Evolutionary conservation across 139 green algal genomes (phyloP), one percentile per base, ranked within the genome.

Genomic region (Raphidocelis subcapitata): DNA sequence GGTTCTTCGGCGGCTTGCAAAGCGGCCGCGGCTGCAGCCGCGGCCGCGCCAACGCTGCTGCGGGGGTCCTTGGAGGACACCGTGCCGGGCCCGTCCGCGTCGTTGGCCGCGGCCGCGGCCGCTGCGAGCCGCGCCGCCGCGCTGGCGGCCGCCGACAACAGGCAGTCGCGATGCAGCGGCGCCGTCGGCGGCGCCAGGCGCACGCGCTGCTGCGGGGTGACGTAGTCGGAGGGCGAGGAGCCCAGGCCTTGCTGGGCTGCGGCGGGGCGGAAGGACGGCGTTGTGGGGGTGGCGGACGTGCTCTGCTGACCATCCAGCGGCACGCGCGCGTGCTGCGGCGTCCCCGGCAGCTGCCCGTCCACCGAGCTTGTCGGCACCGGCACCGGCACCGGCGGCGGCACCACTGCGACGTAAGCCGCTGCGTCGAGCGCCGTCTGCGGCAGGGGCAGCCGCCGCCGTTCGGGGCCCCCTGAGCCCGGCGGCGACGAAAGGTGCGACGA

Each of bases 81-180:
- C 20, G 18, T 20, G 49, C 18, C 49, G 18, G 49, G 18, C 49
- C 18, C 20, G 18, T 57, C 49, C 49, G 18, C 49, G 18, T 20
- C 49, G 18, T 16, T 20, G 18, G 49, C 49, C 18, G 49, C 49
- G 18, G 49, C 20, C 20, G 49, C 49, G 18, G 49, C 20, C 49
- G 49, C 18, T n/a, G 49, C 49, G 18, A 57, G 20, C 18, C 49
- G 18, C 18, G 24, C 57, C 12, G 26, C 24, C 26, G 57, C 57
- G 12, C 14, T 12, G 8, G 71, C 49, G 5, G 71, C 71, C 5
- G 62, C 71, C 24, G 61, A 47, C 10, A 77, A 47, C 1, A 77
- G 36, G 71, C 71, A 77, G 49, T 71, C 71, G n/a, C 65, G 63
- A 33, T 71, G 71, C 71, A 77, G 51, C 2, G 71, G 71, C 24